Percentiles rank a stretch among this genome's conserved stretches.
Evolutionary conservation across 768 basidiomycete genomes (phyloP).

Genomic region (Lactarius hatsudake): DNA sequence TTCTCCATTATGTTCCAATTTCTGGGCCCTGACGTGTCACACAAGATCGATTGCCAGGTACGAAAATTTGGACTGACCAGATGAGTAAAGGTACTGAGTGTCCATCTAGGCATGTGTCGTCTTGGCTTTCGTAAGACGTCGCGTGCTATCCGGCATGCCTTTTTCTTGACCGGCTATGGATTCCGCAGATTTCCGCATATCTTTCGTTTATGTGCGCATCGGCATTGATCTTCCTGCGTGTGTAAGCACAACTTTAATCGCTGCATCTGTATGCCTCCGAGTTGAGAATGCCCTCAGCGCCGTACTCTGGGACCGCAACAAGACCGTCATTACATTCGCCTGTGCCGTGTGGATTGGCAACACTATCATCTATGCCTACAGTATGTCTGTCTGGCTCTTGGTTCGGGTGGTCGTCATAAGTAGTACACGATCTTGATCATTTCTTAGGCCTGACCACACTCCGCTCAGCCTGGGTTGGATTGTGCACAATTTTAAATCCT

Average conservation of each 20-base stretch:
- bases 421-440: background rate
- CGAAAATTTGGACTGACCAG: background rate
- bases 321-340: background rate
- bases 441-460: slow-evolving; percentile 3
- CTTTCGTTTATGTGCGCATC: slow-evolving; percentile 19
- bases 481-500: background rate
- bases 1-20: background rate
- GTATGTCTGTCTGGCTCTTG: background rate
- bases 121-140: slow-evolving; percentile 13
- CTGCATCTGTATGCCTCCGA: background rate
- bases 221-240: slow-evolving; percentile 16
- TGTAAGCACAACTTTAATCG: slow-evolving; percentile 3
- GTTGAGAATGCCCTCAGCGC: background rate
- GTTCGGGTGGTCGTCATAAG: background rate
- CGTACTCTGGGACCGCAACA: slow-evolving; percentile 16
- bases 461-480: background rate
- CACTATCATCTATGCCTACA: background rate
- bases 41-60: slow-evolving; percentile 14
- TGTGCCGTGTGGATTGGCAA: background rate
- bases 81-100: background rate
- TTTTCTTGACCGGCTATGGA: background rate
- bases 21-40: background rate
- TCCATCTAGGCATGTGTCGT: slow-evolving; percentile 11
- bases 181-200: slow-evolving; percentile 9
- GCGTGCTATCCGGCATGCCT: background rate